Base-by-base conservation (phyloP, 2,329 filamentous ascomycete genomes). In the Blastomyces gilchristii region DNA sequence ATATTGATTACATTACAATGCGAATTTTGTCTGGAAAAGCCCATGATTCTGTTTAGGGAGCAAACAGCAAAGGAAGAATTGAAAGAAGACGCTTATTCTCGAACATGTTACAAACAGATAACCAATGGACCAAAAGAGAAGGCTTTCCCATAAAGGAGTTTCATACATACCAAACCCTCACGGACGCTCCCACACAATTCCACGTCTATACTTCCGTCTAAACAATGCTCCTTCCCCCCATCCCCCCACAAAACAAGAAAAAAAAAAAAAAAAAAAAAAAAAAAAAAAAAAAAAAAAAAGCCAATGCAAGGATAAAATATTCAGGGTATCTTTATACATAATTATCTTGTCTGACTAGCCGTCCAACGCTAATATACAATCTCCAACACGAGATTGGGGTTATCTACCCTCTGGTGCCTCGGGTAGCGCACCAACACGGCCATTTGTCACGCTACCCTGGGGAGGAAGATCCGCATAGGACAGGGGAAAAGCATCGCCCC, bases 401-500 rank as follows among this genome's bases (percentile, higher is more conserved):
- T 18, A 59, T 28, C 25, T 22, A 37, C 41, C 37, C 31, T 62
- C 54, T 45, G 22, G 60, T 28, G 52, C 43, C 60, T 54, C 60
- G 1, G 50, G 52, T 1, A 34, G 58, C 43, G 62, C 58, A 22
- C 43, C 54, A 11, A 39, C 22, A 49, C 61, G 45, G 12, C 59
- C 59, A 49, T 61, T 61, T n/a, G 34, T 53, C 18, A 43, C 28
- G 18, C 61, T 61, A 16, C 43, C 61, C 34, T 41, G 43, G 12
- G 61, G 45, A 18, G 41, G 31, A 16, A 47, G 62, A 39, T 76
- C 73, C 6, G 70, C 66, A 25, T 73, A 70, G 11, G 75, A 74
- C 39, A 78, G 67, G 28, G 76, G 75, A 54, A 78, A 78, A 5
- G 72, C 73, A 64, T 77, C 76, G n/a, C 74, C 73, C n/a, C 75